These are phyloP conservation scores for Platanthera zijinensis DNA, from an alignment of 106 monocot species.

Conservation along the genomic window DNA sequence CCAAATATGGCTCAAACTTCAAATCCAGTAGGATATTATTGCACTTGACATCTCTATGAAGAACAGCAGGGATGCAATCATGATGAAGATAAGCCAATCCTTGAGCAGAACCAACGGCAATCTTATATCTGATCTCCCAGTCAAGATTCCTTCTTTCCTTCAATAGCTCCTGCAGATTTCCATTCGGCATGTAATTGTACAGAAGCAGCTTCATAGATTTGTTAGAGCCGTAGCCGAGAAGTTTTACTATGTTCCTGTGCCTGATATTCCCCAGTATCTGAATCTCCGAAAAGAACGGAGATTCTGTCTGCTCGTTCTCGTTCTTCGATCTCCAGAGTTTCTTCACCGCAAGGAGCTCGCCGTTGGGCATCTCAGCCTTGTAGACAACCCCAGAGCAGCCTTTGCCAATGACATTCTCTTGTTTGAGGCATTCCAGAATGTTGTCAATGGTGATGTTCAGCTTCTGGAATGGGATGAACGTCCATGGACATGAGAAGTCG, in stretches of 20 bases:
- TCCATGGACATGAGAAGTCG: slow-evolving; percentile 73
- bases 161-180: slow-evolving; percentile 57
- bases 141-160: slow-evolving; percentile 65
- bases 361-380: slow-evolving; percentile 68
- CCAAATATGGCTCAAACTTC: slow-evolving; percentile 74
- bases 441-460: slow-evolving; percentile 49
- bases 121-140: slow-evolving; percentile 91
- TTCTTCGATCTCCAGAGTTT: slow-evolving; percentile 50
- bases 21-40: slow-evolving; percentile 86
- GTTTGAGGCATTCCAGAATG: slow-evolving; percentile 46
- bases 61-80: slow-evolving; percentile 78
- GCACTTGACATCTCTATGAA: slow-evolving; percentile 91
- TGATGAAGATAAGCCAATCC: slow-evolving; percentile 91
- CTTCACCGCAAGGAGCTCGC: slow-evolving; percentile 63
- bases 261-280: slow-evolving; percentile 60
- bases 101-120: slow-evolving; percentile 77
- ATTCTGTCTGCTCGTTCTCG: slow-evolving; percentile 36
- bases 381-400: slow-evolving; percentile 67
- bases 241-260: slow-evolving; percentile 67
- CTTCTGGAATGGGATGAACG: slow-evolving; percentile 63
- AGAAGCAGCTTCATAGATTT: slow-evolving; percentile 48
- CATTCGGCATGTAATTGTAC: slow-evolving; percentile 69
- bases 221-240: slow-evolving; percentile 62
- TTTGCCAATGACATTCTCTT: slow-evolving; percentile 61
- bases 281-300: slow-evolving; percentile 49